These are phyloP conservation scores for Prinsepia uniflora DNA, from an alignment of 306 rosid species.

Conservation along the genomic window DNA sequence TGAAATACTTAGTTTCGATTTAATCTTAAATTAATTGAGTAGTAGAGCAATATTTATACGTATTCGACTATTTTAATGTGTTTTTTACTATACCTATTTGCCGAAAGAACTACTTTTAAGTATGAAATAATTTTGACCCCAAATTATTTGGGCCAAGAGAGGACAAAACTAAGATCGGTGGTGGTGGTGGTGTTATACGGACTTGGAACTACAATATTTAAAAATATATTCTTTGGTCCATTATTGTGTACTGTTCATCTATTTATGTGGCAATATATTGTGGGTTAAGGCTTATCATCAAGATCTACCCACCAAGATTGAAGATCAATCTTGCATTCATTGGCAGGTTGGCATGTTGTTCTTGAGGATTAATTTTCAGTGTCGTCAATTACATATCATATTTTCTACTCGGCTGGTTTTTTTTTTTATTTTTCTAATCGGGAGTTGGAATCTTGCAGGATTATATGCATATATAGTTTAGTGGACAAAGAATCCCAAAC, in stretches of 20 bases:
- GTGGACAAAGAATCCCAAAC: not conserved
- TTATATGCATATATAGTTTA: not conserved
- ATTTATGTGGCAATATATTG: not conserved
- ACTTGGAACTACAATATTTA: no score
- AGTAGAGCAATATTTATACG: no score
- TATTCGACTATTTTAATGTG: no score
- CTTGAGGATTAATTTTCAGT: not conserved
- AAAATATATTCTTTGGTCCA: not conserved
- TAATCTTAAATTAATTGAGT: no score
- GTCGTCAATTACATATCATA: not conserved
- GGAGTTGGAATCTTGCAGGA: not conserved
- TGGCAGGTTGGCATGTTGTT: constrained; percentile 8
- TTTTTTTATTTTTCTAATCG: not conserved
- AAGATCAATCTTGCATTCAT: constrained; percentile 8
- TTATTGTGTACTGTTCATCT: not conserved
- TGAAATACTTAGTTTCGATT: no score
- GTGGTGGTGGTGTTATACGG: not conserved
- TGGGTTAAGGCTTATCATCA: not conserved
- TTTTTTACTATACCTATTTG: no score
- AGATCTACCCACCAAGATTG: not conserved
- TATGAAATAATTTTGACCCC: no score
- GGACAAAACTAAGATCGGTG: no score
- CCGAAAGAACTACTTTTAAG: no score
- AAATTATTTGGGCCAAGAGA: no score
- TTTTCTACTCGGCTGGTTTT: not conserved